A percentile compares a stretch with the other conserved stretches of the same genome.
Evolutionary conservation across 129 eudicot species (phyloP).

Genomic region (Cynara cardunculus): DNA sequence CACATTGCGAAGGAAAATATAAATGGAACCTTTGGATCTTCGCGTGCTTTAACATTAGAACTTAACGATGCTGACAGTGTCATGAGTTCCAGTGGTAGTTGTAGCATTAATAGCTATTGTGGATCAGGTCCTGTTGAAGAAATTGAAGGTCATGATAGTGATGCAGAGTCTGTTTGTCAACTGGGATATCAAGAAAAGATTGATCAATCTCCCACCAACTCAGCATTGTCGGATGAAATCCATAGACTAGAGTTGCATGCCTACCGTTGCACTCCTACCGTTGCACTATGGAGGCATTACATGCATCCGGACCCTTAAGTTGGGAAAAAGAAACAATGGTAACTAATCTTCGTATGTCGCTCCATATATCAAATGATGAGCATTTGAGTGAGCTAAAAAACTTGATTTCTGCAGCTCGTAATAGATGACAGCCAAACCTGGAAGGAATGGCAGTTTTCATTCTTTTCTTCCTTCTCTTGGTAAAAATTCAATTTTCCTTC

Average conservation of each 20-base stretch:
- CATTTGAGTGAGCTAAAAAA: slow-evolving; percentile 66
- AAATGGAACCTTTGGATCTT: slow-evolving; percentile 38
- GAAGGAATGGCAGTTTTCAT: neutral
- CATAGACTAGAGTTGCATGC: slow-evolving; percentile 75
- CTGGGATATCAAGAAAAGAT: slow-evolving; percentile 9
- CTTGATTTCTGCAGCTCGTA: slow-evolving; percentile 45
- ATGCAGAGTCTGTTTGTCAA: slow-evolving; percentile 63
- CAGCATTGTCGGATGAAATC: slow-evolving; percentile 46
- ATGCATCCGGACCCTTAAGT: slow-evolving; percentile 82
- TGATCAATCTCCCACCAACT: slow-evolving; percentile 4
- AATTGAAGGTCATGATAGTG: slow-evolving; percentile 45
- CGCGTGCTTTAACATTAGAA: slow-evolving; percentile 30
- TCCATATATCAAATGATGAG: slow-evolving; percentile 77
- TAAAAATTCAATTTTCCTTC: slow-evolving; percentile 11
- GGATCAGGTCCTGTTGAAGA: slow-evolving; percentile 35
- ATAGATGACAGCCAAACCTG: slow-evolving; percentile 28
- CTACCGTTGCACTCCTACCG: slow-evolving; percentile 72
- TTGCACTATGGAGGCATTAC: slow-evolving; percentile 61
- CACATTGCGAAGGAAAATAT: slow-evolving; percentile 20
- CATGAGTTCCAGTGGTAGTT: slow-evolving; percentile 57
- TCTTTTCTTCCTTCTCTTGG: neutral
- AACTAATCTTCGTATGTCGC: slow-evolving; percentile 71
- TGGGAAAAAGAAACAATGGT: slow-evolving; percentile 74
- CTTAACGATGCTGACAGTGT: slow-evolving; percentile 40
- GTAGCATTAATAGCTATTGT: slow-evolving; percentile 44